These are phyloP conservation scores for Pichia sp. DNA, from an alignment of 1,139 yeast species.

Conservation along the genomic window DNA sequence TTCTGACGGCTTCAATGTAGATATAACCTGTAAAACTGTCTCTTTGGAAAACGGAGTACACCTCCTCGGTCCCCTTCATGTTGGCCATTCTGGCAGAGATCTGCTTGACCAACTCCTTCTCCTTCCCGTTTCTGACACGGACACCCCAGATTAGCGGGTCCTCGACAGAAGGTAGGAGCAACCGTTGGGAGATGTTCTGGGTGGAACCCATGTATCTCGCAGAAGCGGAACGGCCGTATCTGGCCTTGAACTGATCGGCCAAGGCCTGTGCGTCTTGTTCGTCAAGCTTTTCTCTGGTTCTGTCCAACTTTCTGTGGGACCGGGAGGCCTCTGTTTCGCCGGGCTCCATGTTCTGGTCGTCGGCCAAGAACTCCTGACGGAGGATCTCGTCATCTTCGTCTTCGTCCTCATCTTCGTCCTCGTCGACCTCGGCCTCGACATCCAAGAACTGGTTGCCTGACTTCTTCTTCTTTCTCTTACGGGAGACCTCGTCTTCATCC, in stretches of 20 bases:
- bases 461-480: slow-evolving; percentile 50
- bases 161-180: slow-evolving; percentile 89
- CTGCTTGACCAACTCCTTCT: slow-evolving; percentile 83
- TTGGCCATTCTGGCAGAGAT: slow-evolving; percentile 37
- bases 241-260: slow-evolving; percentile 88
- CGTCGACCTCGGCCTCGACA: slow-evolving; percentile 99
- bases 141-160: slow-evolving; percentile 97
- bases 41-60: slow-evolving; percentile 90
- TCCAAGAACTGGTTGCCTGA: slow-evolving; percentile 87
- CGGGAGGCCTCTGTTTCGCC: slow-evolving; percentile 58
- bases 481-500: slow-evolving; percentile 46
- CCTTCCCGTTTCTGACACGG: slow-evolving; percentile 89
- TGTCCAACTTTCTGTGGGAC: slow-evolving; percentile 86
- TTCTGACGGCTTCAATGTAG: slow-evolving; percentile 89
- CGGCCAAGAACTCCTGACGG: slow-evolving; percentile 77
- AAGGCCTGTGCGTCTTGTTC: slow-evolving; percentile 94
- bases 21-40: slow-evolving; percentile 89
- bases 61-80: slow-evolving; percentile 75
- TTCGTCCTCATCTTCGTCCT: slow-evolving; percentile 95
- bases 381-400: slow-evolving; percentile 84
- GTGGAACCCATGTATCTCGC: slow-evolving; percentile 87
- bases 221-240: slow-evolving; percentile 83
- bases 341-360: slow-evolving; percentile 54
- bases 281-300: slow-evolving; percentile 80
- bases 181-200: slow-evolving; percentile 84